These are phyloP conservation scores for Pichia sp. DNA, from an alignment of 1,139 yeast genomes.

Conservation along the genomic window DNA sequence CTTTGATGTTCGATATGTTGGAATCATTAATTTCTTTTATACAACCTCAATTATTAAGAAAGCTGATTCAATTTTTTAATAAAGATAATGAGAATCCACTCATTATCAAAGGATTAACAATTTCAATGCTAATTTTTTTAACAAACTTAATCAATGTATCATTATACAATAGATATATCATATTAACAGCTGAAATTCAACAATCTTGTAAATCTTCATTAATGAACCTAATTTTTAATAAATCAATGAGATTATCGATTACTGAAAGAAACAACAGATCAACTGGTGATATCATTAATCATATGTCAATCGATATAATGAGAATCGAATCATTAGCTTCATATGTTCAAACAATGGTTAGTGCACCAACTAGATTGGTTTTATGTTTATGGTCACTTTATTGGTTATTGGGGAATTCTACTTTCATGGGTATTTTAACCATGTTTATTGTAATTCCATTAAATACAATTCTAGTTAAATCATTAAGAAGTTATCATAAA, in stretches of 20 bases:
- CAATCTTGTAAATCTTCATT: constrained; percentile 47
- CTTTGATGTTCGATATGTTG: constrained; percentile 40
- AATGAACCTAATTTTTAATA: constrained; percentile 44
- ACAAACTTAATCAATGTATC: constrained; percentile 42
- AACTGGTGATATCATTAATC: constrained; percentile 52
- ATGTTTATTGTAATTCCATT: constrained; percentile 54
- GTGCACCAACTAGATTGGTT: constrained; percentile 53
- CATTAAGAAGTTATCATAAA: constrained; percentile 43
- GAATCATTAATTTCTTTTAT: constrained; percentile 42
- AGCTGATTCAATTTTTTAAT: constrained; percentile 42
- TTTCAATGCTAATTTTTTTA: constrained; percentile 45
- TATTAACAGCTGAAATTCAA: constrained; percentile 46
- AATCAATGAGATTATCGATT: constrained; percentile 43
- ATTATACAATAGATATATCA: constrained; percentile 46
- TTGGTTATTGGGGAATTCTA: constrained; percentile 53
- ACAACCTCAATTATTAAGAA: constrained; percentile 52
- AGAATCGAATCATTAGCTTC: constrained; percentile 49
- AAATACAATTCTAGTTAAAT: constrained; percentile 44
- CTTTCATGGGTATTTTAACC: constrained; percentile 52
- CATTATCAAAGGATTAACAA: constrained; percentile 43
- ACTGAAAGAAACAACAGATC: constrained; percentile 40
- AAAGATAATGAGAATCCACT: constrained; percentile 33
- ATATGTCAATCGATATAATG: constrained; percentile 53
- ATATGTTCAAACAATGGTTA: constrained; percentile 47
- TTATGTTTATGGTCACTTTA: constrained; percentile 52